Base-by-base conservation (phyloP, 352 stramenopile species). In the Phytophthora hibernalis region DNA sequence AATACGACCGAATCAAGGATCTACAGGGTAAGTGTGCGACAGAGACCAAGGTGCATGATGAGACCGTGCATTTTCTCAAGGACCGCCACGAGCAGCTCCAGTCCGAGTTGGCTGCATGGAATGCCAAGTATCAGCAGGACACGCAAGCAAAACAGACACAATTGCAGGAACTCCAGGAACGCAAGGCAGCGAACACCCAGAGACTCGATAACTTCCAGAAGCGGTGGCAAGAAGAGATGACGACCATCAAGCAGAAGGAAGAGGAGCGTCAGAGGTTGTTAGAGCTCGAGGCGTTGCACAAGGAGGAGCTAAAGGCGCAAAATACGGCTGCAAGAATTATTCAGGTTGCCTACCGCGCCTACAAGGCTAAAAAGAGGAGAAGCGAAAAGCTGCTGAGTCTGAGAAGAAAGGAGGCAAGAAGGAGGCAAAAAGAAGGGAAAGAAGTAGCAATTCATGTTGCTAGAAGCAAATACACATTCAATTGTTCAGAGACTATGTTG, bases 61-160 rank as follows among this genome's bases (percentile, higher is more conserved):
- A 95, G 54, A 94, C 84, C 0, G 78, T 90, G 11, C 60, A 75
- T 5, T 97, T 96, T 59, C 69, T 97, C 5, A 92, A 88, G 28
- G 70, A 90, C 22, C 90, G 93, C 24, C 85, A 95, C 18, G 77
- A 95, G 5, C 70, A 89, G 40, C 74, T 97, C 8, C 64, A 86
- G 40, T 55, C 76, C 0, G 78, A 93, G 56, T 57, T 95, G 5
- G 57, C 64, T 0, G 80, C 95, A 50, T 96, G 89, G 91, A 86
- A 83, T 16, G 52, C 64, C 3, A 95, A 94, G 58, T 96, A 96
- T 63, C 76, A 93, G 56, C 74, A 91, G 18, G 88, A 97, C 33
- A 80, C 82, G n/a, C 83, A 90, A 30, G 70, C 72, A 3, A 90
- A 95, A 67, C 82, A 92, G 57, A 47, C 78, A 31, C 73, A 93